Conservation (phyloP, 768 basidiomycete species). For the Phylloporus sp. region DNA sequence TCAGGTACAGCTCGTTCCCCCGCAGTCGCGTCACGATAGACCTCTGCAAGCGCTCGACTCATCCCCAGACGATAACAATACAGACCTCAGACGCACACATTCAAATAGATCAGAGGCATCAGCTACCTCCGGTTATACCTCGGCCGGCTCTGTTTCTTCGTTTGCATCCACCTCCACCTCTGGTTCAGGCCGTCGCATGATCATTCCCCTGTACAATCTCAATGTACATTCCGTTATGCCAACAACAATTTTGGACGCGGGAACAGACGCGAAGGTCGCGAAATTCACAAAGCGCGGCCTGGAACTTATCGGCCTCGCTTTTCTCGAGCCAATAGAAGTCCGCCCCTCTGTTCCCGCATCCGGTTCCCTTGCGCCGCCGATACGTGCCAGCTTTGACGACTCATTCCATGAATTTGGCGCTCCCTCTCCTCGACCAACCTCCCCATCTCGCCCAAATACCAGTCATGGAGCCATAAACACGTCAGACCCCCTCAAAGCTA, state of each 20-base stretch:
- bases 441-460: conserved; percentile 8
- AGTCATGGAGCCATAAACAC: neutral
- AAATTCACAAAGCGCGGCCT: conserved; percentile 69
- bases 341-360: conserved; percentile 34
- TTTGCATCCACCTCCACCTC: conserved; percentile 41
- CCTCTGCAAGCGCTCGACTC: conserved; percentile 45
- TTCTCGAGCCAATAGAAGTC: conserved; percentile 80
- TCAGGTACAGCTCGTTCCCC: conserved; percentile 85
- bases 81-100: conserved; percentile 27
- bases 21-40: conserved; percentile 41
- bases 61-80: conserved; percentile 27
- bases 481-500: conserved; percentile 3
- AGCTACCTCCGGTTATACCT: conserved; percentile 47
- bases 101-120: conserved; percentile 52
- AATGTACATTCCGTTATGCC: conserved; percentile 86
- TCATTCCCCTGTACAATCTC: conserved; percentile 84
- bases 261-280: conserved; percentile 83
- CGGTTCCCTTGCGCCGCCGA: conserved; percentile 6
- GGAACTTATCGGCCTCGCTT: conserved; percentile 72
- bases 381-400: conserved; percentile 30
- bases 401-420: conserved; percentile 20
- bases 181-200: conserved; percentile 58
- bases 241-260: conserved; percentile 82
- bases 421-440: conserved; percentile 7
- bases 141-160: conserved; percentile 40